Evolutionary conservation across 305 asterid genomes (phyloP).

Genomic region (Euphrasia arctica): DNA sequence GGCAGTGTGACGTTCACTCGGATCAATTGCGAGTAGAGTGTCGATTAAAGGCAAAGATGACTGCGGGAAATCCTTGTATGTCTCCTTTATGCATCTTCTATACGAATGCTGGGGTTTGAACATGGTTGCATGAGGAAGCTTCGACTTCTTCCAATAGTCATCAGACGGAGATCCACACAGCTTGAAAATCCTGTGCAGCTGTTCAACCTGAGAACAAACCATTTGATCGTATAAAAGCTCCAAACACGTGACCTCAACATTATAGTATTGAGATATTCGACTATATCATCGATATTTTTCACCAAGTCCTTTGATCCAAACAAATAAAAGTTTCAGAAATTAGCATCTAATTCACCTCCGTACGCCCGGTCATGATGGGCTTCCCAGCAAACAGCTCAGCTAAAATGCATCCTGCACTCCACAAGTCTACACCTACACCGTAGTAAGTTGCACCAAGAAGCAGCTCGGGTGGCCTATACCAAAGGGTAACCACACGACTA

Average conservation of each 20-base stretch:
- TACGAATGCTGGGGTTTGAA: slow-evolving; percentile 89
- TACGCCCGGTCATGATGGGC: slow-evolving; percentile 92
- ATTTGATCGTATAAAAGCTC: not conserved
- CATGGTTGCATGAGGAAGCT: slow-evolving; percentile 87
- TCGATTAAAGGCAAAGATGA: slow-evolving; percentile 71
- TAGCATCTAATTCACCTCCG: slow-evolving; percentile 54
- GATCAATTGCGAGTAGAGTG: slow-evolving; percentile 80
- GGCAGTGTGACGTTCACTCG: slow-evolving; percentile 76
- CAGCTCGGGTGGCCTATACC: slow-evolving; percentile 96
- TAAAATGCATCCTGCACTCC: slow-evolving; percentile 94
- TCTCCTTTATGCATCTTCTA: slow-evolving; percentile 69
- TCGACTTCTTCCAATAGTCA: slow-evolving; percentile 86
- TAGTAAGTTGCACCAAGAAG: slow-evolving; percentile 88
- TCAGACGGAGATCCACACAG: slow-evolving; percentile 91
- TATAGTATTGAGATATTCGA: too few relatives aligned
- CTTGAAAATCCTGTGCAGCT: slow-evolving; percentile 90
- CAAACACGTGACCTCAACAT: not conserved
- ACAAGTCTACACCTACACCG: slow-evolving; percentile 86
- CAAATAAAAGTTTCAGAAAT: too few relatives aligned
- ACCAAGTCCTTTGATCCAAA: too few relatives aligned
- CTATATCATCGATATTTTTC: too few relatives aligned
- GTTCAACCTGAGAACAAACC: slow-evolving; percentile 60
- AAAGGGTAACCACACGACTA: slow-evolving; percentile 85
- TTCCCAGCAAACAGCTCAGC: slow-evolving; percentile 90
- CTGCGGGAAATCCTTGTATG: slow-evolving; percentile 73